Conservation (phyloP, 2,329 filamentous ascomycete species). For the Corinectria fuckeliana region DNA sequence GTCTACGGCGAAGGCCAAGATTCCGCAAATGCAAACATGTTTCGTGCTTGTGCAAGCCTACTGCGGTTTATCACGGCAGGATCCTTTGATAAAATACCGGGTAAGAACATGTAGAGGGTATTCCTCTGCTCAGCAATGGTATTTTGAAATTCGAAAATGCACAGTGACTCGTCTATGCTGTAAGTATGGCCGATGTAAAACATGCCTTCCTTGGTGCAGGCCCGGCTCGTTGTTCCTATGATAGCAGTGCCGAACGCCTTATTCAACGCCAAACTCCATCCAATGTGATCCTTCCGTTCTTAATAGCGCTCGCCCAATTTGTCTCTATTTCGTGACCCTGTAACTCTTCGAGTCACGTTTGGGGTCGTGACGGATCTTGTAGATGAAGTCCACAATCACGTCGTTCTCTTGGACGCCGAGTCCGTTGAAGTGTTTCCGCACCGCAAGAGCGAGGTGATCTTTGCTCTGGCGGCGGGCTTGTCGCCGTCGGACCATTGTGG, state of each 20-base stretch:
- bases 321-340: slow-evolving; percentile 13
- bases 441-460: slow-evolving; percentile 72
- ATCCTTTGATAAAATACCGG: neutral
- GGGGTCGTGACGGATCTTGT: slow-evolving; percentile 61
- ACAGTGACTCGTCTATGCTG: slow-evolving; percentile 23
- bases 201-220: slow-evolving; percentile 20
- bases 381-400: slow-evolving; percentile 79
- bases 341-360: slow-evolving; percentile 38
- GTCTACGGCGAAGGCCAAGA: too few relatives aligned
- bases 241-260: slow-evolving; percentile 7
- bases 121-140: slow-evolving; percentile 28
- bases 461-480: slow-evolving; percentile 72
- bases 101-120: slow-evolving; percentile 6
- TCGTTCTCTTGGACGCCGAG: slow-evolving; percentile 82
- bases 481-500: slow-evolving; percentile 74
- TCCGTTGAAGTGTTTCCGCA: slow-evolving; percentile 84
- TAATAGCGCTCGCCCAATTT: neutral
- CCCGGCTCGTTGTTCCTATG: slow-evolving; percentile 12
- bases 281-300: slow-evolving; percentile 10
- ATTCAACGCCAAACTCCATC: slow-evolving; percentile 20
- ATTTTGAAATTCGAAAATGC: slow-evolving; percentile 33
- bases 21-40: neutral
- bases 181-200: slow-evolving; percentile 22
- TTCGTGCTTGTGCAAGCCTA: neutral
- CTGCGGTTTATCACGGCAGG: neutral